Conservation (phyloP, 2,329 filamentous ascomycete genomes). For the Coniochaeta sp. region DNA sequence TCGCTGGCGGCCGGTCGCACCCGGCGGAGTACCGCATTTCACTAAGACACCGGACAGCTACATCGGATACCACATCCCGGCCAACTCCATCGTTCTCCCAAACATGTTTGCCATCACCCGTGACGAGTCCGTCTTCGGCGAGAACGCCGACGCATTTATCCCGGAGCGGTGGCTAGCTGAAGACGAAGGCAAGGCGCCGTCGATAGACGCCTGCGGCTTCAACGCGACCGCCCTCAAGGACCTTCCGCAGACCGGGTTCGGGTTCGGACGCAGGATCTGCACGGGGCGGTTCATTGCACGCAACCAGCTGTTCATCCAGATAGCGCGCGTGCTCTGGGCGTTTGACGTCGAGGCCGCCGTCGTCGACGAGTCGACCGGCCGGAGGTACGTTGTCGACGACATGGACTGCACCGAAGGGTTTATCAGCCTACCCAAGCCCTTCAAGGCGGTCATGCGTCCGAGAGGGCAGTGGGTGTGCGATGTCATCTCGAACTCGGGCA, state of each 20-base stretch:
- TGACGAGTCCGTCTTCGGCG: conserved; percentile 32
- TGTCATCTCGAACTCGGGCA: conserved; percentile 10
- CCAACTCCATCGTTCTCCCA: conserved; percentile 32
- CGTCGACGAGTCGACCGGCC: conserved; percentile 14
- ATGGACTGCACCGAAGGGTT: conserved; percentile 19
- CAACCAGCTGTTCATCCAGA: conserved; percentile 31
- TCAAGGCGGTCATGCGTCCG: conserved; percentile 18
- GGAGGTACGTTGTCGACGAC: conserved; percentile 12
- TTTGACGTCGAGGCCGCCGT: conserved; percentile 30
- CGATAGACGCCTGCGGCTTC: conserved; percentile 6
- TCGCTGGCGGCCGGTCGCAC: conserved; percentile 34
- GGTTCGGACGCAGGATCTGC: conserved; percentile 38
- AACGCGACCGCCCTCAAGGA: conserved; percentile 14
- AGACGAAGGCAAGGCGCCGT: background rate
- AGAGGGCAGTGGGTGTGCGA: conserved; percentile 20
- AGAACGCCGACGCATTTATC: conserved; percentile 18
- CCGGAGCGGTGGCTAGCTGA: conserved; percentile 24
- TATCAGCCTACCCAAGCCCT: conserved; percentile 17
- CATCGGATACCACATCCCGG: conserved; percentile 32
- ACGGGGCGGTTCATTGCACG: conserved; percentile 38
- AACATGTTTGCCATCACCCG: conserved; percentile 32
- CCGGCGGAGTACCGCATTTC: conserved; percentile 29
- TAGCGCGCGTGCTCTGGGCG: conserved; percentile 41
- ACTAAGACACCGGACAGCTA: conserved; percentile 26
- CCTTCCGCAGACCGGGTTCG: conserved; percentile 31